phyloP scores from a whole-genome alignment of 2,329 filamentous ascomycete genomes.

The Colletotrichum australisinense region DNA sequence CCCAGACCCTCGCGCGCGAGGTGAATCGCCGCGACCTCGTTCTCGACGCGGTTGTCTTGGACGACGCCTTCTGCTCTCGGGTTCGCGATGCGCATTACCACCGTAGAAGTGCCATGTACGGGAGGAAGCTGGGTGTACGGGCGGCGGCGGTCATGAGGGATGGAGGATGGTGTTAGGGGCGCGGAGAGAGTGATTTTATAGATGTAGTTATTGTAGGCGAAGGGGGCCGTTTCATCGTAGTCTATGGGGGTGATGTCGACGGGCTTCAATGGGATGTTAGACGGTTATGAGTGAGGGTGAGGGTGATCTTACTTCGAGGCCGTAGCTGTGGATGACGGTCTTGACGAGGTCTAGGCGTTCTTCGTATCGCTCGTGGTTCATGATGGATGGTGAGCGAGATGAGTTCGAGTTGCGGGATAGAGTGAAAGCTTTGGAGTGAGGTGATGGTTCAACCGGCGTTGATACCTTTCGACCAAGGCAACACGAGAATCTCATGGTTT shows the following conservation, averaged over 20 bases:
- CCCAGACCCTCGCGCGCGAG: slow-evolving; percentile 37
- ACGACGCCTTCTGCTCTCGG: slow-evolving; percentile 10
- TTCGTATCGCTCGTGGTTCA: slow-evolving; percentile 8
- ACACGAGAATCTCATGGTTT: not conserved
- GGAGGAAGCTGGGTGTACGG: slow-evolving; percentile 10
- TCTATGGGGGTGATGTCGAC: not conserved
- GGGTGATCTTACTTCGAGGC: not conserved
- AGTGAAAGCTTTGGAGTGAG: not conserved
- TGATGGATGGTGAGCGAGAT: not conserved
- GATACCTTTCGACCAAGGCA: not conserved
- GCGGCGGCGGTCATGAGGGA: slow-evolving; percentile 1
- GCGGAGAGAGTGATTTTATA: slow-evolving; percentile 33
- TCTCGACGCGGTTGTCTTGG: slow-evolving; percentile 39
- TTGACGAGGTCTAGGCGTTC: slow-evolving; percentile 1
- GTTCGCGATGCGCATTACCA: slow-evolving; percentile 37
- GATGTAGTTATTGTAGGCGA: slow-evolving; percentile 38
- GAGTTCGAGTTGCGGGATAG: not conserved
- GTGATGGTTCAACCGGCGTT: not conserved
- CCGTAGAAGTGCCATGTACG: not conserved
- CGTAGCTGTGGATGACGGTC: not conserved
- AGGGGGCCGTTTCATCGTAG: slow-evolving; percentile 5
- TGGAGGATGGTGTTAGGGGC: not conserved
- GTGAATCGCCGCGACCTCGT: slow-evolving; percentile 40
- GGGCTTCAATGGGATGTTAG: not conserved
- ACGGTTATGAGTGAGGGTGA: not conserved